A percentile compares a stretch with the other conserved stretches of the same genome.
These are phyloP conservation scores for Stemphylium lycopersici DNA, from an alignment of 2,329 filamentous ascomycete genomes.

Conservation along the genomic window DNA sequence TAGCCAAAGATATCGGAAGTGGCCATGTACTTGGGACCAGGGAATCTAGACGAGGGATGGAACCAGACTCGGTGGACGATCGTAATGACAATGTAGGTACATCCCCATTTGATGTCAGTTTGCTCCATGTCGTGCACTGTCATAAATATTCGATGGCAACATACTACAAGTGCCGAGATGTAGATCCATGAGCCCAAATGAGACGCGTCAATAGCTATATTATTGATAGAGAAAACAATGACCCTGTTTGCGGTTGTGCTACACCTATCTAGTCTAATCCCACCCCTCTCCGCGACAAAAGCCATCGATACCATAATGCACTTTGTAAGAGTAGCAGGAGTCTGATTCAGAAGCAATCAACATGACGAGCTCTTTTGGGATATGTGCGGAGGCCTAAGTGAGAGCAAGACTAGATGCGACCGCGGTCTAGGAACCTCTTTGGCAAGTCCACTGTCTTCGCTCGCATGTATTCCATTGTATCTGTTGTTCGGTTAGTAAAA, in stretches of 20 bases:
- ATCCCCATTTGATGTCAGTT: neutral
- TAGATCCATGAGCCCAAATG: neutral
- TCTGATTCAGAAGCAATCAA: too few species aligned
- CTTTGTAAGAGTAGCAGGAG: too few species aligned
- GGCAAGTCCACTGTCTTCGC: constrained; percentile 25
- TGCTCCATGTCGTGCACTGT: neutral
- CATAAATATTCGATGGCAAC: neutral
- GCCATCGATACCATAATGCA: too few species aligned
- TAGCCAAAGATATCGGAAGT: neutral
- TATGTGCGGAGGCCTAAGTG: too few species aligned
- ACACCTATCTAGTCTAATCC: too few species aligned
- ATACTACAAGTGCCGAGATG: neutral
- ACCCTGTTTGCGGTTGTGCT: neutral
- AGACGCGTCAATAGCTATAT: neutral
- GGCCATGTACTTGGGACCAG: neutral
- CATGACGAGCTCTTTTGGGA: too few species aligned
- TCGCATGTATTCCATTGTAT: constrained; percentile 29
- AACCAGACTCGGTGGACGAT: neutral
- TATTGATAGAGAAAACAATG: neutral
- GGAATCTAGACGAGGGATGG: neutral
- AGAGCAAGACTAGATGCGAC: neutral
- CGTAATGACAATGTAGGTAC: neutral
- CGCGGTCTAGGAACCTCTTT: constrained; percentile 18
- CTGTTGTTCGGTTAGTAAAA: constrained; percentile 5
- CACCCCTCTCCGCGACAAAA: too few species aligned